phyloP scores from a whole-genome alignment of 106 monocot genomes.

The Apostasia shenzhenica region DNA sequence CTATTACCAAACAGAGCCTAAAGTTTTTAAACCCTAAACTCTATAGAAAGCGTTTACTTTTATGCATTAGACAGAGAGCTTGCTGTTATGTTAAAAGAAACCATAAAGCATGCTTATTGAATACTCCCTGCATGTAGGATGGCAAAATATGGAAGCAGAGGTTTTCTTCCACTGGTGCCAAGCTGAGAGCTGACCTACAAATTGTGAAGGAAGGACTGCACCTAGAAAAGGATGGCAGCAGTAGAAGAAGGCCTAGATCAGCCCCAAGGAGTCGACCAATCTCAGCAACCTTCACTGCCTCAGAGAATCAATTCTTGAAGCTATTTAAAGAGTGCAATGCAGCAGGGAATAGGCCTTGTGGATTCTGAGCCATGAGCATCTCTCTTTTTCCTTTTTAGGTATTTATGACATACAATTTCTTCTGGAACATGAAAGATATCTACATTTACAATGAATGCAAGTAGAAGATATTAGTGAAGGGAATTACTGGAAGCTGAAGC shows the following conservation, averaged over 20 bases:
- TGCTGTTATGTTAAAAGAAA: too few species aligned
- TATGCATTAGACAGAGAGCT: too few species aligned
- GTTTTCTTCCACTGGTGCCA: not conserved
- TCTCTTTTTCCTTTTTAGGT: not conserved
- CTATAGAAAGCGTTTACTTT: too few species aligned
- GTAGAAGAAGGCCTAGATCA: not conserved
- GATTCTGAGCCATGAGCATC: not conserved
- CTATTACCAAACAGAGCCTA: too few species aligned
- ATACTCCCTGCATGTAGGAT: not conserved
- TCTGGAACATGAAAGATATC: too few species aligned
- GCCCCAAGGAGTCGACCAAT: slow-evolving; percentile 3
- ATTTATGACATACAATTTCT: not conserved
- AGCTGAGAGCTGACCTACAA: not conserved
- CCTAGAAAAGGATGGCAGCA: not conserved
- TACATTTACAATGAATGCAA: too few species aligned
- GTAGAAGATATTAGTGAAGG: too few species aligned
- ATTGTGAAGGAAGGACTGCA: not conserved
- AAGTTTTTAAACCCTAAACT: too few species aligned
- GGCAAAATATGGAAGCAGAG: slow-evolving; percentile 2
- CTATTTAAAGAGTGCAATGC: slow-evolving; percentile 2
- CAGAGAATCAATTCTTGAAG: not conserved
- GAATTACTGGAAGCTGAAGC: too few species aligned
- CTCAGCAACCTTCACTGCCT: not conserved
- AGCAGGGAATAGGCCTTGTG: not conserved
- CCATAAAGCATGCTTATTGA: too few species aligned